phyloP scores from a whole-genome alignment of 2,329 filamentous ascomycete genomes.

The Scopulariopsis brevicaulis region DNA sequence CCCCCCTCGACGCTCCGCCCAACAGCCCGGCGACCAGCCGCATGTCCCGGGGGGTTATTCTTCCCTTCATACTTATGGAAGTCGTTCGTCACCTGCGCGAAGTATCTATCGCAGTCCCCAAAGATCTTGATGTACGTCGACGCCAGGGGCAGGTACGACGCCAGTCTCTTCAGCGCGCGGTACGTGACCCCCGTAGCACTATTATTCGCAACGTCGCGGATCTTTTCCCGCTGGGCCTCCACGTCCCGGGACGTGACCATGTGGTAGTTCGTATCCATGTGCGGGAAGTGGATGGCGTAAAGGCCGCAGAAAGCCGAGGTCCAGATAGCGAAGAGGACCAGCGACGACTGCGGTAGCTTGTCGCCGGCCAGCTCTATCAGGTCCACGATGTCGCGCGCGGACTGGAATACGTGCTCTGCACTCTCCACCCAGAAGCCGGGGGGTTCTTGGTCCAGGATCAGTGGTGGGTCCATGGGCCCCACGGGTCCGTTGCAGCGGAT shows the following conservation, averaged over 20 bases:
- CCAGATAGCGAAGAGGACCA: constrained; percentile 57
- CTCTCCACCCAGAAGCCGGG: constrained; percentile 50
- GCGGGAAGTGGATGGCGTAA: constrained; percentile 55
- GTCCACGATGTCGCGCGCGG: constrained; percentile 52
- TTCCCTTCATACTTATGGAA: constrained; percentile 14
- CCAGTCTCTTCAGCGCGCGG: constrained; percentile 39
- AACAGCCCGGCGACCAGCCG: constrained; percentile 17
- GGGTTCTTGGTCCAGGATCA: constrained; percentile 6
- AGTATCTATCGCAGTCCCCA: constrained; percentile 40
- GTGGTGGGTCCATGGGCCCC: constrained; percentile 40
- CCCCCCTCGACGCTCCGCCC: constrained; percentile 25
- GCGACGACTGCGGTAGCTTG: constrained; percentile 54
- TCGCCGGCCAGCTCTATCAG: constrained; percentile 51
- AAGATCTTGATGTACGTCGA: constrained; percentile 42
- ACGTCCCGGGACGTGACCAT: constrained; percentile 30
- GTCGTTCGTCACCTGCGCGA: constrained; percentile 31
- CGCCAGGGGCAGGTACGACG: constrained; percentile 41
- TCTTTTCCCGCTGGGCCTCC: not conserved
- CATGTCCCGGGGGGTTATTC: constrained; percentile 22
- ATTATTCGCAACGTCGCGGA: constrained; percentile 17
- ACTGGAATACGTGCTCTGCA: constrained; percentile 50
- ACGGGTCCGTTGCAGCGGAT: constrained; percentile 29
- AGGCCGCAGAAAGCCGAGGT: constrained; percentile 54
- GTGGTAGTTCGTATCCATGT: constrained; percentile 50
- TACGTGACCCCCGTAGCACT: constrained; percentile 35